Base-by-base conservation (phyloP, 176 grass and related monocot genomes). In the Triticum urartu region DNA sequence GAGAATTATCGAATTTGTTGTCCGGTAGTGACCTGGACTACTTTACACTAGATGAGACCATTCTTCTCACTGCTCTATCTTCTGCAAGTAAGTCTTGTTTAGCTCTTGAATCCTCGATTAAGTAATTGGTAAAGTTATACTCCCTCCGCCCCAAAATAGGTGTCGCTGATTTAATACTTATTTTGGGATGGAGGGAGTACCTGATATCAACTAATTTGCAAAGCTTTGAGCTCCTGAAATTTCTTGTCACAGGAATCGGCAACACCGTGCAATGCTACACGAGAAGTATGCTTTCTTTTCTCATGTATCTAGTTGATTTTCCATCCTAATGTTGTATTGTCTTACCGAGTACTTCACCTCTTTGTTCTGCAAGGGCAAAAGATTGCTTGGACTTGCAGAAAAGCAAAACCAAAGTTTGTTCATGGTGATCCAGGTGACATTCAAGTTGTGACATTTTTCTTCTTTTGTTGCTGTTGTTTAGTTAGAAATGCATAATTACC, bases 1-100 rank as follows among this genome's bases (percentile, higher is more conserved):
- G 93, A 76, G 80, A 89, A 67, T 48, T 98, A 75, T 91, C 91
- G 63, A 87, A 87, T 79, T 34, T 98, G 79, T 30, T 95, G 88
- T 87, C 88, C 58, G 86, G 75, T 68, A 82, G 88, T 26, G 81
- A 91, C 32, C 69, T 94, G 50, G 76, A 84, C 15, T 67, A 89
- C 84, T 98, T 92, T 65, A 59, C 21, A 33, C 18, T 88, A 79
- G 91, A 95, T 39, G 93, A 94, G 70, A 95, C 64, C 33, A 75
- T 86, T 72, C 73, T 98, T 87, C 93, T 90, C 5, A 85, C 73
- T 77, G 38, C 73, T 90, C 59, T 95, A 69, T 93, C 95, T 71
- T 87, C 91, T 78, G 38, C 72, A 81, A 89, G 93, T 98, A 87
- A 90, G 89, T 93, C 64, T 24, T 77, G 20, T 83, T 90, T 90